Conservation (phyloP, 2,329 filamentous ascomycete species). For the Daldinia sp. region DNA sequence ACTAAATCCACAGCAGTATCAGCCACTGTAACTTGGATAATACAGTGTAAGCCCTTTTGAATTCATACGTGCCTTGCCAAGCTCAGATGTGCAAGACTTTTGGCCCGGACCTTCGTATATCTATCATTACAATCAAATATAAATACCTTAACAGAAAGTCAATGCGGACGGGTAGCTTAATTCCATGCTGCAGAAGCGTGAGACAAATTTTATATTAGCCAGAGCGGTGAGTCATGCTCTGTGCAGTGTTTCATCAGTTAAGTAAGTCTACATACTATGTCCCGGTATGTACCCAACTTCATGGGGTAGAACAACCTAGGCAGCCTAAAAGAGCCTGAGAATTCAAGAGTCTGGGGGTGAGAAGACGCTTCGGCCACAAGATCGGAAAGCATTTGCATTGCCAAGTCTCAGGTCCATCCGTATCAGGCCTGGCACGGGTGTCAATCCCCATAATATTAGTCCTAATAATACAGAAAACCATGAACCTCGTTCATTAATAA, state of each 20-base stretch:
- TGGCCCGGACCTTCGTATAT: no score
- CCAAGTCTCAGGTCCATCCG: conserved; percentile 16
- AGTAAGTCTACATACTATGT: no score
- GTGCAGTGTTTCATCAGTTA: conserved; percentile 11
- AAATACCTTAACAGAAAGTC: not conserved
- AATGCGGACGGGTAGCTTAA: conserved; percentile 9
- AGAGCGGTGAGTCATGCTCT: conserved; percentile 27
- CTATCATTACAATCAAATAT: no score
- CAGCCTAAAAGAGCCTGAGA: no score
- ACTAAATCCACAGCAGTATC: no score
- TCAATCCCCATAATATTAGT: not conserved
- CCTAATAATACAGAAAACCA: not conserved
- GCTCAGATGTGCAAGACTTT: no score
- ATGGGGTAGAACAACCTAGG: conserved; percentile 8
- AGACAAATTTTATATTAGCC: conserved; percentile 30
- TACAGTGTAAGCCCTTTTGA: no score
- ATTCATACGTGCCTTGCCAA: no score
- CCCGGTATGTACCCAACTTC: conserved; percentile 21
- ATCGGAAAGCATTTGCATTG: conserved; percentile 19
- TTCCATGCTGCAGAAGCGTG: conserved; percentile 12
- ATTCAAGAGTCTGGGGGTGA: not conserved
- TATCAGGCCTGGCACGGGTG: conserved; percentile 1
- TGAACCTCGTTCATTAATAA: no score
- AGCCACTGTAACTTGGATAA: no score
- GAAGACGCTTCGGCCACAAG: conserved; percentile 4